A percentile compares a stretch with the other conserved stretches of the same genome.
phyloP scores from a whole-genome alignment of 2,329 filamentous ascomycete genomes.

The Aspergillus intermedius region DNA sequence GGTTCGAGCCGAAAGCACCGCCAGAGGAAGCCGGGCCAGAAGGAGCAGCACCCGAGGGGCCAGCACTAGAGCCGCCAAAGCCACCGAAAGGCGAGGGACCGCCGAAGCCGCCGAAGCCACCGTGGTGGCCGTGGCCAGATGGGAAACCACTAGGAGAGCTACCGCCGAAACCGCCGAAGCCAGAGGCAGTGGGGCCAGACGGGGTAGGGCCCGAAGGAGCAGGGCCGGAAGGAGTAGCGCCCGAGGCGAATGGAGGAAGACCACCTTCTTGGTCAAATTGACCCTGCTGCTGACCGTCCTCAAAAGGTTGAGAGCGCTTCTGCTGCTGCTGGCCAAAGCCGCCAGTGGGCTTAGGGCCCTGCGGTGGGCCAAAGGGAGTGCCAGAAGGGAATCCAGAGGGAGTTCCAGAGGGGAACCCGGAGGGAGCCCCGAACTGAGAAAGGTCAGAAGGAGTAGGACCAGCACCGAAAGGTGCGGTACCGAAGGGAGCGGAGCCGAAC shows the following conservation, averaged over 20 bases:
- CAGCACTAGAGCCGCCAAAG: not conserved
- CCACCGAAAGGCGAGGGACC: not conserved
- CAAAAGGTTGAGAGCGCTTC: conserved; percentile 1
- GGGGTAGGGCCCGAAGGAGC: not conserved
- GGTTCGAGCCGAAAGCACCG: not conserved
- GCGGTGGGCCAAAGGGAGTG: not conserved
- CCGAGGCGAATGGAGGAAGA: not conserved
- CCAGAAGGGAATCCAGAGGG: not conserved
- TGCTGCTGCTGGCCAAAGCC: not conserved
- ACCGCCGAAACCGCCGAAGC: not conserved
- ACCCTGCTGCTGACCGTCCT: not conserved
- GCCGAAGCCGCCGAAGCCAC: not conserved
- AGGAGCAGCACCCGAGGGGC: conserved; percentile 1
- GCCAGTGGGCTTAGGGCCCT: not conserved
- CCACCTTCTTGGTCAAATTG: not conserved
- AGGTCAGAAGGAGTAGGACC: not conserved
- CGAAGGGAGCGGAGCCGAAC: not conserved
- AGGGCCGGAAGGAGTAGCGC: conserved; percentile 1
- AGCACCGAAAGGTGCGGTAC: not conserved
- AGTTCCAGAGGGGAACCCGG: not conserved
- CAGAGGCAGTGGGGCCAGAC: not conserved
- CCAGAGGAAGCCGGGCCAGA: not conserved
- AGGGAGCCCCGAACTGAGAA: not conserved
- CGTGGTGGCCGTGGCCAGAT: too few species aligned
- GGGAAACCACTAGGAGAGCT: not conserved